Conservation (phyloP, 2,329 filamentous ascomycete species). For the Fusarium zealandicum region DNA sequence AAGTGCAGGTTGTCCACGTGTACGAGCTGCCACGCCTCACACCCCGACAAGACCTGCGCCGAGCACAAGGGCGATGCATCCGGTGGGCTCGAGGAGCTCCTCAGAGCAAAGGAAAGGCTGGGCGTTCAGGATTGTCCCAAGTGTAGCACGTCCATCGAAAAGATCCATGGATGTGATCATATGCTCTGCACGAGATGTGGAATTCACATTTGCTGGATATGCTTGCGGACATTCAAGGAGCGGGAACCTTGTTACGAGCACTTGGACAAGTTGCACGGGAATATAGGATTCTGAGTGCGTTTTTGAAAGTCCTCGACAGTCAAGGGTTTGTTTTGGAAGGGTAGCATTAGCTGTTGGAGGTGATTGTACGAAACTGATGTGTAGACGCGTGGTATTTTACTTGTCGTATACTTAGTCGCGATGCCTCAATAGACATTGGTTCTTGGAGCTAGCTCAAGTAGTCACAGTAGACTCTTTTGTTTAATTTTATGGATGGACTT, state of each 20-base stretch:
- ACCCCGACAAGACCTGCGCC: conserved; percentile 46
- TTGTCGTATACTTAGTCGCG: too few relatives aligned
- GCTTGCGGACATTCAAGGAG: conserved; percentile 46
- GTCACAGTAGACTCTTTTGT: too few relatives aligned
- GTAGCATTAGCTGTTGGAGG: too few relatives aligned
- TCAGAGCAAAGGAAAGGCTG: conserved; percentile 44
- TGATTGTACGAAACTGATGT: too few relatives aligned
- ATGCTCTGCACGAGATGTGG: conserved; percentile 52
- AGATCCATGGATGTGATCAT: conserved; percentile 56
- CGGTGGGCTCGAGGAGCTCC: conserved; percentile 38
- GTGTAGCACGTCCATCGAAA: conserved; percentile 52
- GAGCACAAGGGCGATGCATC: conserved; percentile 42
- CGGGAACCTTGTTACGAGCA: neutral
- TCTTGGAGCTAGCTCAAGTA: too few relatives aligned
- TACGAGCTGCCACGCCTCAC: conserved; percentile 46
- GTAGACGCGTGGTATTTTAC: too few relatives aligned
- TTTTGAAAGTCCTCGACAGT: too few relatives aligned
- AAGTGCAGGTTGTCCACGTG: conserved; percentile 48
- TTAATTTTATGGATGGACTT: too few relatives aligned
- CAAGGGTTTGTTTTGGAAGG: too few relatives aligned
- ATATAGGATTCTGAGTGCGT: too few relatives aligned
- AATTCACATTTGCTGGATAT: conserved; percentile 58
- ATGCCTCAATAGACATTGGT: too few relatives aligned
- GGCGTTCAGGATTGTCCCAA: conserved; percentile 52
- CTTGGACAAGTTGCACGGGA: neutral